Conservation (phyloP, 192 early-diverging fungal species). For the Coemansia sp. region DNA sequence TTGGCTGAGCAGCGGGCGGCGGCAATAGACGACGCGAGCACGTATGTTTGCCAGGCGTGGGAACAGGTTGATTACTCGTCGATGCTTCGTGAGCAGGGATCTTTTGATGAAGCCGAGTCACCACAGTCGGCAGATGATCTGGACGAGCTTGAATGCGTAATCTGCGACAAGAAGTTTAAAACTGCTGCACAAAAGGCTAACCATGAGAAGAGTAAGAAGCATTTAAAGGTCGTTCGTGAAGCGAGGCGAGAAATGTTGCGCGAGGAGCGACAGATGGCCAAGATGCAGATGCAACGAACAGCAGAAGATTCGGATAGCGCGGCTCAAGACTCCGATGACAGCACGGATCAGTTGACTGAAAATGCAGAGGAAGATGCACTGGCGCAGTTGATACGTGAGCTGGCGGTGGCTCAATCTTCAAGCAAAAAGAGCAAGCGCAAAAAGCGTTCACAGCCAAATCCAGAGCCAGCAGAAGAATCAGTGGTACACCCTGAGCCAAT, state of each 20-base stretch:
- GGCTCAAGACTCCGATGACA: background rate
- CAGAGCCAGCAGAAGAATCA: background rate
- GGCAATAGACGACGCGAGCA: conserved; percentile 50
- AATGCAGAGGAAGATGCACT: conserved; percentile 14
- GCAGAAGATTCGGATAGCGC: background rate
- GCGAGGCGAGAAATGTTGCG: conserved; percentile 73
- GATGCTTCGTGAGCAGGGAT: conserved; percentile 44
- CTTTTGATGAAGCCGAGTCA: conserved; percentile 25
- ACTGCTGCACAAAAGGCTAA: conserved; percentile 74
- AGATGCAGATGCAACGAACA: conserved; percentile 5
- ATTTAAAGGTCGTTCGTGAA: conserved; percentile 74
- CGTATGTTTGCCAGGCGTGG: conserved; percentile 76
- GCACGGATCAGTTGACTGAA: background rate
- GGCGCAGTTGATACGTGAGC: conserved; percentile 51
- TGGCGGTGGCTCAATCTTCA: conserved; percentile 32
- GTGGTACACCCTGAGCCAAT: background rate
- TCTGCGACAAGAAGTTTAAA: conserved; percentile 88
- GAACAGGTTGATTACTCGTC: conserved; percentile 58
- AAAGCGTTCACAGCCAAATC: conserved; percentile 41
- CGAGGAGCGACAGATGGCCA: conserved; percentile 58
- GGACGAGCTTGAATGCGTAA: conserved; percentile 73
- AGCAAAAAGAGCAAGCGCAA: conserved; percentile 47
- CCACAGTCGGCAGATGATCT: conserved; percentile 12
- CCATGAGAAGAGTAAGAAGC: conserved; percentile 87
- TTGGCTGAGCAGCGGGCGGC: conserved; percentile 60